A percentile compares a stretch with the other conserved stretches of the same genome.
phyloP scores from a whole-genome alignment of 2,329 filamentous ascomycete genomes.

The Cadophora malorum region DNA sequence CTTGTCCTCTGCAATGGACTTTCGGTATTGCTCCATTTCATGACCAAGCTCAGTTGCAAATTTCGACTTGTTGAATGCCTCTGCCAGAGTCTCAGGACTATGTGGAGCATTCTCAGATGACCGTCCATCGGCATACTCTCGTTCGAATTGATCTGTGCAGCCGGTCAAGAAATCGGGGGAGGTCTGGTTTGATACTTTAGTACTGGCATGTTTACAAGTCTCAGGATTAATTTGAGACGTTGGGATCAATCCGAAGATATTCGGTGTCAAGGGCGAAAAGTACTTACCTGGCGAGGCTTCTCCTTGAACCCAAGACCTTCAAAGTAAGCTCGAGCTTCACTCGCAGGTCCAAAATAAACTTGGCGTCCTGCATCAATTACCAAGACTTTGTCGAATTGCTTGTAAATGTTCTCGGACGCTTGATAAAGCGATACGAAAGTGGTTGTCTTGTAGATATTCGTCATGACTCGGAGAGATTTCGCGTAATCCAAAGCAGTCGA shows the following conservation, averaged over 20 bases:
- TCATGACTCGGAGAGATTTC: slow-evolving; percentile 73
- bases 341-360: slow-evolving; percentile 68
- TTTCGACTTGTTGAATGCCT: slow-evolving; percentile 72
- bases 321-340: slow-evolving; percentile 69
- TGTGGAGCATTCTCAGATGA: slow-evolving; percentile 72
- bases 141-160: slow-evolving; percentile 81
- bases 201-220: too few species aligned
- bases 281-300: slow-evolving; percentile 47
- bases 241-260: too few species aligned
- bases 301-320: slow-evolving; percentile 67
- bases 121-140: slow-evolving; percentile 73
- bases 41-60: slow-evolving; percentile 61
- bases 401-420: slow-evolving; percentile 72
- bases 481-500: slow-evolving; percentile 81
- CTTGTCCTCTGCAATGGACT: slow-evolving; percentile 67
- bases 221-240: too few species aligned
- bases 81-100: slow-evolving; percentile 67
- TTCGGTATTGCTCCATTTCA: slow-evolving; percentile 75
- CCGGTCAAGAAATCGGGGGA: slow-evolving; percentile 82
- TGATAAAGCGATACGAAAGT: slow-evolving; percentile 74
- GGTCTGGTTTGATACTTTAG: slow-evolving; percentile 52
- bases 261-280: too few species aligned
- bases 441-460: slow-evolving; percentile 74
- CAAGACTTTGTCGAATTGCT: slow-evolving; percentile 80
- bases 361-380: slow-evolving; percentile 76